Evolutionary conservation across 2,329 filamentous ascomycete genomes (phyloP).

Genomic region (Colletotrichum tamarilloi): DNA sequence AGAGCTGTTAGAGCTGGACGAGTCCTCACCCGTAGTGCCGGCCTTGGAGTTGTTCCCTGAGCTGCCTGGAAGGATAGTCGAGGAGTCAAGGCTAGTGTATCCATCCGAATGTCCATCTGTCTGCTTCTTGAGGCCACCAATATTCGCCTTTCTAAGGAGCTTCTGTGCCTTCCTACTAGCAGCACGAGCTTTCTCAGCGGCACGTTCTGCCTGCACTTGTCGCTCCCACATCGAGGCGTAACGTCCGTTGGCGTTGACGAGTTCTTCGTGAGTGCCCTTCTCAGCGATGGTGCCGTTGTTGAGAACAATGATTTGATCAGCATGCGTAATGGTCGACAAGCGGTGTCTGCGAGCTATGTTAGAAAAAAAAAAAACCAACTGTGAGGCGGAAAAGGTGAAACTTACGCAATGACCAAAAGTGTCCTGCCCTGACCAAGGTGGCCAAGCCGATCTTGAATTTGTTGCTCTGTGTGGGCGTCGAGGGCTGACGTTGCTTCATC

Average conservation of each 20-base stretch:
- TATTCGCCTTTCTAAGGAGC: conserved; percentile 62
- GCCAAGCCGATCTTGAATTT: conserved; percentile 88
- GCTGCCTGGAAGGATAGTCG: conserved; percentile 52
- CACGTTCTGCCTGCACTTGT: conserved; percentile 82
- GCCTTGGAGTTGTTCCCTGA: conserved; percentile 46
- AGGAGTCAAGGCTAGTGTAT: conserved; percentile 58
- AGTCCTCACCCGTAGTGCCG: conserved; percentile 43
- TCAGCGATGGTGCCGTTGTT: conserved; percentile 82
- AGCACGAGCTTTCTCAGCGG: conserved; percentile 67
- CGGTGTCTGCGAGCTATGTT: conserved; percentile 68
- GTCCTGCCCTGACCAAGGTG: conserved; percentile 87
- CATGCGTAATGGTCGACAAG: conserved; percentile 85
- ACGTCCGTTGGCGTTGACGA: conserved; percentile 76
- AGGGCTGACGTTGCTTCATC: conserved; percentile 94
- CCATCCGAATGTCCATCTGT: conserved; percentile 57
- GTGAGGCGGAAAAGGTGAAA: conserved; percentile 40
- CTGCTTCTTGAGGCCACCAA: conserved; percentile 50
- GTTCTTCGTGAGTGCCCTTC: conserved; percentile 80
- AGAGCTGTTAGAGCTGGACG: conserved; percentile 45
- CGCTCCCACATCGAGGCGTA: conserved; percentile 92
- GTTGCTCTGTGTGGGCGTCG: conserved; percentile 91
- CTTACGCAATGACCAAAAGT: conserved; percentile 92
- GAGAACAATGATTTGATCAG: conserved; percentile 85
- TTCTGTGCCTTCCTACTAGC: conserved; percentile 55
- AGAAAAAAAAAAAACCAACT: conserved; percentile 40